Evolutionary conservation across 2,329 filamentous ascomycete genomes (phyloP), one percentile per base, ranked within the genome.

Genomic region (Fusarium duplospermum): DNA sequence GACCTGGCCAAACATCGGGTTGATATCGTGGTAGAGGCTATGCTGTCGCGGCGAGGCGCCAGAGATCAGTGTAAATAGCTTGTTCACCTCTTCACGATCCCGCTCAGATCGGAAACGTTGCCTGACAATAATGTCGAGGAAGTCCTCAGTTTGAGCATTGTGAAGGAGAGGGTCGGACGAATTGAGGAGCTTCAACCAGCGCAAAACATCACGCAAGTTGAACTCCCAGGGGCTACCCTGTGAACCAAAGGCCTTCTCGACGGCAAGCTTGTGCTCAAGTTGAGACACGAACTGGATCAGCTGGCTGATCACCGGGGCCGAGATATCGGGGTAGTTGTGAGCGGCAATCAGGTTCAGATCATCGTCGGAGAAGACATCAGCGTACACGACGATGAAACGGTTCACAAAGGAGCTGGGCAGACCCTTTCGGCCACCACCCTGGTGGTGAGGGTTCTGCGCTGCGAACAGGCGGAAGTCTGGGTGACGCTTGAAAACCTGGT

Each of bases 381-480:
- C 95, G 83, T 98, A 98, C 0, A 99, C 97, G 20, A 99, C 96
- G 40, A 97, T 96, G 81, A 99, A 99, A 54, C 97, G 93, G 81
- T 99, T 98, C 71, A 99, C 96, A 79, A 99, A 99, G 1, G 96
- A 98, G 66, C 93, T 93, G 2, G 96, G 96, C 38, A 99, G 86
- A 42, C 96, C 96, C 83, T 99, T 99, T 76, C 96, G 91, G 11
- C 96, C 96, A 72, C 96, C 96, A 66, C 96, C 96, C 83, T 99
- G 96, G 78, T 98, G 94, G 83, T 99, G 96, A 10, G 96, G 96
- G 80, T 99, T 99, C 81, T 99, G 96, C 0, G 96, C 95, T 16
- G 97, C 96, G 79, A 99, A 99, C 1, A 99, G 89, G n/a, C 93
- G 91, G 83, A 99, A 99, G 72, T 95, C 87, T 0, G 93, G 92